Conservation (phyloP, 495 filamentous ascomycete species). For the Aspergillus mulundensis region DNA sequence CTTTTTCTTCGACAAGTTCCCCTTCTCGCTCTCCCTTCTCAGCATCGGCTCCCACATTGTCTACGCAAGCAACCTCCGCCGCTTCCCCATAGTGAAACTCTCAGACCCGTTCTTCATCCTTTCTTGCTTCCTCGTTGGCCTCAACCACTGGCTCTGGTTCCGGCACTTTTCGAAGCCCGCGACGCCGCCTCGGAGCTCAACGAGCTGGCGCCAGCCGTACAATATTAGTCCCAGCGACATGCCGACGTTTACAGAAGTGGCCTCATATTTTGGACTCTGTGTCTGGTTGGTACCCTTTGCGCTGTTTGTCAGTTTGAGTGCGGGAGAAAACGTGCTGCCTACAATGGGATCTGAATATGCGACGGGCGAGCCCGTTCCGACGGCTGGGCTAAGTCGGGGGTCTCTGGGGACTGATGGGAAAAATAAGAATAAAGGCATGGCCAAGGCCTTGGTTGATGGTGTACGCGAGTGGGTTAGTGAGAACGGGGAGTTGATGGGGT, state of each 20-base stretch:
- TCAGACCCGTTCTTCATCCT: constrained; percentile 82
- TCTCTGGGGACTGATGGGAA: constrained; percentile 44
- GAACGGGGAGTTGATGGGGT: constrained; percentile 66
- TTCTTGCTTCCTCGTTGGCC: constrained; percentile 77
- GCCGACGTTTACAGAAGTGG: constrained; percentile 90
- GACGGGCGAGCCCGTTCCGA: constrained; percentile 52
- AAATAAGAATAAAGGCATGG: constrained; percentile 72
- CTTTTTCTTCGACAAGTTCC: constrained; percentile 78
- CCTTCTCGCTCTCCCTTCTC: constrained; percentile 64
- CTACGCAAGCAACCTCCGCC: constrained; percentile 83
- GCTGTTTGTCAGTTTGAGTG: constrained; percentile 87
- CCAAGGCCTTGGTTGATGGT: constrained; percentile 81
- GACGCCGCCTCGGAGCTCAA: constrained; percentile 20
- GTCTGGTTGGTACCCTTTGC: constrained; percentile 97
- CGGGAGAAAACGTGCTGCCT: constrained; percentile 90
- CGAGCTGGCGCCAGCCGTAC: constrained; percentile 52
- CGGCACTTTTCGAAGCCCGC: constrained; percentile 72
- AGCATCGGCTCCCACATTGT: constrained; percentile 79
- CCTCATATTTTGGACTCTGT: constrained; percentile 92
- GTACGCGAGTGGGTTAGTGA: constrained; percentile 69
- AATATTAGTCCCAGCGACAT: constrained; percentile 51
- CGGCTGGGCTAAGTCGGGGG: constrained; percentile 30
- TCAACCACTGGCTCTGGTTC: constrained; percentile 98
- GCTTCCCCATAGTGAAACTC: constrained; percentile 84
- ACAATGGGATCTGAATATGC: constrained; percentile 72